These are phyloP conservation scores for Backusella sp. DNA, from an alignment of 192 early-diverging fungal species.

Conservation along the genomic window DNA sequence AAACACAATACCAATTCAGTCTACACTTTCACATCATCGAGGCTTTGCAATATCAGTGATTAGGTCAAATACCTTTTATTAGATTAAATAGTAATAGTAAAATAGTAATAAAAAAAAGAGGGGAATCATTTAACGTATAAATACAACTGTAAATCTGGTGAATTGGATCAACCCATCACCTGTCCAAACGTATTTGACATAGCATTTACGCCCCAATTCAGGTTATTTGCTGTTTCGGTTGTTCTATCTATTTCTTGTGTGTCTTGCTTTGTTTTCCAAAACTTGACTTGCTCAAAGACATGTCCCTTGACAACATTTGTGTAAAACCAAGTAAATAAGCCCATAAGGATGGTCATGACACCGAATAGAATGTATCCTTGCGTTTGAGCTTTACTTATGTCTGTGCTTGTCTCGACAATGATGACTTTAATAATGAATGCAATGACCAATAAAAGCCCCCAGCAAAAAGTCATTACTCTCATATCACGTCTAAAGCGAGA, in stretches of 20 bases:
- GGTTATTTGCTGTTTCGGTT: conserved; percentile 1
- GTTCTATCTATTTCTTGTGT: background rate
- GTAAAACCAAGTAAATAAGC: conserved; percentile 27
- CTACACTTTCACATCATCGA: background rate
- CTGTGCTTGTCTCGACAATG: conserved; percentile 20
- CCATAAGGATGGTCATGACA: background rate
- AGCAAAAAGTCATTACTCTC: conserved; percentile 32
- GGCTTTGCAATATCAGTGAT: background rate
- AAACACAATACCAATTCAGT: conserved; percentile 1
- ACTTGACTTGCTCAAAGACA: conserved; percentile 7
- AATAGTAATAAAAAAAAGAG: conserved; percentile 5
- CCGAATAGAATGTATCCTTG: conserved; percentile 22
- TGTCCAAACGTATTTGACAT: conserved; percentile 11
- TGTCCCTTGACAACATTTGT: conserved; percentile 20
- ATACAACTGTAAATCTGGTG: background rate
- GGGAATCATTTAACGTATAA: background rate
- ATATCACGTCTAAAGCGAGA: conserved; percentile 31
- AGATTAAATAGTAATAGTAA: background rate
- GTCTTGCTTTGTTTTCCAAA: background rate
- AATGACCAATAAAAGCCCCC: conserved; percentile 27
- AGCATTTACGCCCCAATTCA: background rate
- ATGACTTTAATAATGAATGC: conserved; percentile 36
- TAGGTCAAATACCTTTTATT: background rate
- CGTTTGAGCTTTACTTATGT: conserved; percentile 2
- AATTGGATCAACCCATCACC: background rate